Base-by-base conservation (phyloP, 1,284 basidiomycete genomes). In the Cutaneotrichosporon mucoides region DNA sequence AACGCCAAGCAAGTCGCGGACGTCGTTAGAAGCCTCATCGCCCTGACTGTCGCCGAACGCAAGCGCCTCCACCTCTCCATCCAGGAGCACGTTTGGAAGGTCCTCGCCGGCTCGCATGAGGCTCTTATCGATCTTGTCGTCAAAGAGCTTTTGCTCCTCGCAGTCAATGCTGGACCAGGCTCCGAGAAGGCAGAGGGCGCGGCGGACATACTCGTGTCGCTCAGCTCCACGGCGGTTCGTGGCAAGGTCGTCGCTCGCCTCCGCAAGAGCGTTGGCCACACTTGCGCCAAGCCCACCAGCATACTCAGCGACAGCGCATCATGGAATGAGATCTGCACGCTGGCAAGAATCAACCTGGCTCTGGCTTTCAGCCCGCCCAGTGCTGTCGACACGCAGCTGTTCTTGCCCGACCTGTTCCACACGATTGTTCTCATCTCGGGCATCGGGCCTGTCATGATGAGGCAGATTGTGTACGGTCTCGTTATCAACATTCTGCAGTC, bases 321-420 rank as follows among this genome's bases (percentile, higher is more conserved):
- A 61, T 94, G 90, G 89, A 85, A 83, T 61, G 91, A 94, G 72
- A 88, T 94, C 10, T 86, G 88, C 3, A 87, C 87, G 1, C 80
- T 93, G 38, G 82, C 88, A 40, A 85, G 90, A 12, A 83, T 94
- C 40, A 82, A 84, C 48, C 82, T 89, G 12, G 82, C 87, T 7
- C 84, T 89, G 15, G 84, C 86, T 45, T 87, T 89, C 67, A 84
- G 86, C 53, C 83, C 84, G 0, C 83, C 82, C 49, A 82, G 86
- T 38, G 79, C 84, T 2, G 80, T 82, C 15, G 85, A 87, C 64
- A 85, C 85, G 55, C 88, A 90, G 68, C 80, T 92, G 35, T 92
- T 87, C 72, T 82, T 92, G 5, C 88, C 92, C 0, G 91, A 95
- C 72, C 81, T 89, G 42, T 81, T 87, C 48, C 89, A 94, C 73